These are phyloP conservation scores for Ampelomyces quisqualis DNA, from an alignment of 2,329 filamentous ascomycete species.

Conservation along the genomic window DNA sequence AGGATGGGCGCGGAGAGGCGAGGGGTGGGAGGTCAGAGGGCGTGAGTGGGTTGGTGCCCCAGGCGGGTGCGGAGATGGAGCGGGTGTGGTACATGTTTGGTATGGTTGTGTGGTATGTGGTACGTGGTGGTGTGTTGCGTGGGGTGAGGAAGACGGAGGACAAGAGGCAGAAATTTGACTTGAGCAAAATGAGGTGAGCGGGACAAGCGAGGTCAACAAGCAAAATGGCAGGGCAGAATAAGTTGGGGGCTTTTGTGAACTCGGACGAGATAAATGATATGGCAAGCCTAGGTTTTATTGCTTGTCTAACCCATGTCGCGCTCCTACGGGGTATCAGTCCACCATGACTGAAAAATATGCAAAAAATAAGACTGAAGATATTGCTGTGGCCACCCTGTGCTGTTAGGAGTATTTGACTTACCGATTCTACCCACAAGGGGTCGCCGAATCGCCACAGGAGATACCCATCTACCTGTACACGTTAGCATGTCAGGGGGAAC, in stretches of 20 bases:
- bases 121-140: background rate
- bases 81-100: background rate
- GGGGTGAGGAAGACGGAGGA: background rate
- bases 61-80: background rate
- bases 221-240: background rate
- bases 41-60: background rate
- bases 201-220: background rate
- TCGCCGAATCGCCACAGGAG: no score
- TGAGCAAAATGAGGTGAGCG: background rate
- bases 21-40: background rate
- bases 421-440: no score
- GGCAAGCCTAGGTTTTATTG: no score
- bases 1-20: background rate
- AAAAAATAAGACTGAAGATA: no score
- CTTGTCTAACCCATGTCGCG: no score
- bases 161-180: background rate
- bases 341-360: no score
- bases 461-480: no score
- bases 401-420: no score
- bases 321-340: no score
- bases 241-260: background rate
- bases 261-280: background rate
- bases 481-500: no score
- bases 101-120: background rate
- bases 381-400: no score